Conservation (phyloP, 176 grass and related monocot genomes). For the Carex littledalei region DNA sequence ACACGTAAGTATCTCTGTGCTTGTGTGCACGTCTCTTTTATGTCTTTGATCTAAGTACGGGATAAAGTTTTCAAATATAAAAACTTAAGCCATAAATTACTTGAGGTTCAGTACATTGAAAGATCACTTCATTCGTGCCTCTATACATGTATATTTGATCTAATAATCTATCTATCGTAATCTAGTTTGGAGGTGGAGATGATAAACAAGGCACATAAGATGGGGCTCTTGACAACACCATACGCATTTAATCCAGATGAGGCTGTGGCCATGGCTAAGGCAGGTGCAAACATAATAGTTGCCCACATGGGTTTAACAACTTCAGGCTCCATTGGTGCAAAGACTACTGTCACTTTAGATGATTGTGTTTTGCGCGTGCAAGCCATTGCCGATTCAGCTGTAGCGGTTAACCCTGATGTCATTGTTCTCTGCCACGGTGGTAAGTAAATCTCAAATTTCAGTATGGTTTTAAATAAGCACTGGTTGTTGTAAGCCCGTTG, state of each 20-base stretch:
- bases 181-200: constrained; percentile 88
- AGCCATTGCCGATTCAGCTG: constrained; percentile 63
- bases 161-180: constrained; percentile 5
- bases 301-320: constrained; percentile 94
- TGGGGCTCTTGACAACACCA: constrained; percentile 83
- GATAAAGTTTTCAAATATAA: background rate
- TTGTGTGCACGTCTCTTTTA: background rate
- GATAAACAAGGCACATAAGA: constrained; percentile 64
- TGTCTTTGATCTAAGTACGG: background rate
- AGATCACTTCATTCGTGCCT: background rate
- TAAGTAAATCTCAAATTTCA: constrained; percentile 13
- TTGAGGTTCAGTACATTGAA: background rate
- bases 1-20: constrained; percentile 41
- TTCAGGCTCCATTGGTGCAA: constrained; percentile 83
- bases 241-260: constrained; percentile 86
- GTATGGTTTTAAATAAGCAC: background rate
- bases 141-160: background rate
- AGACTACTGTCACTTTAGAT: constrained; percentile 59
- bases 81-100: background rate
- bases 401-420: constrained; percentile 59
- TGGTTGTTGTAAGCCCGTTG: background rate
- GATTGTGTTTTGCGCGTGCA: constrained; percentile 58
- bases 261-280: constrained; percentile 73
- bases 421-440: constrained; percentile 92
- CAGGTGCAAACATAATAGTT: constrained; percentile 72